phyloP scores from a whole-genome alignment of 2,329 filamentous ascomycete species.

The Blastomyces parvus region DNA sequence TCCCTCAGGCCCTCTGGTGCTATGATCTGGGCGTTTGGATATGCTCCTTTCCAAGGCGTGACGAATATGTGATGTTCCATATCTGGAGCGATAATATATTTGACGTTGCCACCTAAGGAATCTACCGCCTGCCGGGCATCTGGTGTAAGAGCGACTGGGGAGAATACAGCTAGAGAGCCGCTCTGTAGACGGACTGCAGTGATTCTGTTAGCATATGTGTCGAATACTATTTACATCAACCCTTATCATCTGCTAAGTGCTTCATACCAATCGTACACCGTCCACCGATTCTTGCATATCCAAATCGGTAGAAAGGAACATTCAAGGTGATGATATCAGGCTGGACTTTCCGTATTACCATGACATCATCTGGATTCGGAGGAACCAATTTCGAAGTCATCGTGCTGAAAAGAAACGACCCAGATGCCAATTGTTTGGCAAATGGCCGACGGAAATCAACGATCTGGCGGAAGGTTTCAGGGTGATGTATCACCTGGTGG shows the following conservation, averaged over 20 bases:
- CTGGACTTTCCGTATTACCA: slow-evolving; percentile 73
- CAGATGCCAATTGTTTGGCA: slow-evolving; percentile 7
- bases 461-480: background rate
- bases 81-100: slow-evolving; percentile 80
- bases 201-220: slow-evolving; percentile 11
- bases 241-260: background rate
- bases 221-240: slow-evolving; percentile 1
- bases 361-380: slow-evolving; percentile 64
- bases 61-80: slow-evolving; percentile 94
- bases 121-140: slow-evolving; percentile 55
- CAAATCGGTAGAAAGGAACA: slow-evolving; percentile 75
- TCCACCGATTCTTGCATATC: slow-evolving; percentile 71
- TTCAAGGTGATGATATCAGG: slow-evolving; percentile 53
- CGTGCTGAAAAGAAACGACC: slow-evolving; percentile 17
- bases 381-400: slow-evolving; percentile 60
- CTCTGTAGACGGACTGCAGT: slow-evolving; percentile 62
- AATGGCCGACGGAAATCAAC: background rate
- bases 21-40: slow-evolving; percentile 68
- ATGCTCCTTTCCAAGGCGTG: slow-evolving; percentile 71
- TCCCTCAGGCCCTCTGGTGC: slow-evolving; percentile 74
- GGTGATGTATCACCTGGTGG: background rate
- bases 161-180: slow-evolving; percentile 79
- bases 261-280: slow-evolving; percentile 69
- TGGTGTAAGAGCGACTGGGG: slow-evolving; percentile 74
- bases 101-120: slow-evolving; percentile 58